These are phyloP conservation scores for Musa itinerans DNA, from an alignment of 176 grass and related monocot species.

Conservation along the genomic window DNA sequence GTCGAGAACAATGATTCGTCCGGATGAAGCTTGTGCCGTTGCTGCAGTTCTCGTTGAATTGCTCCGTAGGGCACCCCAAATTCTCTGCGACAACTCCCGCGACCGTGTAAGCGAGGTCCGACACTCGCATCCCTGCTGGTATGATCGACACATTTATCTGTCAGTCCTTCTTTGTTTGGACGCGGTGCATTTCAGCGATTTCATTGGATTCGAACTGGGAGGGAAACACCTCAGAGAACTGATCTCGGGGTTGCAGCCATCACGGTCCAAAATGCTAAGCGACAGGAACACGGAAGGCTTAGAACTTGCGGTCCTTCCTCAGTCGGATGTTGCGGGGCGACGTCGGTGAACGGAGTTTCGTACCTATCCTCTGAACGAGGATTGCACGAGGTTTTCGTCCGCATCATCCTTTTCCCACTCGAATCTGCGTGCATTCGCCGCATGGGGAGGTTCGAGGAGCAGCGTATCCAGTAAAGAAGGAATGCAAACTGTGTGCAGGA, in stretches of 20 bases:
- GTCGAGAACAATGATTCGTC: conserved; percentile 33
- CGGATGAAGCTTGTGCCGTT: conserved; percentile 59
- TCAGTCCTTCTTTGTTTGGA: conserved; percentile 26
- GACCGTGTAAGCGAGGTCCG: no score
- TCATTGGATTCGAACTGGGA: not conserved
- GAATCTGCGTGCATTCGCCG: no score
- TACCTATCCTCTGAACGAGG: no score
- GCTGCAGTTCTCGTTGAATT: conserved; percentile 55
- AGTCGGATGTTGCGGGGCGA: no score
- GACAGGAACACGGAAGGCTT: conserved; percentile 70
- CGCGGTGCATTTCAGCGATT: conserved; percentile 13
- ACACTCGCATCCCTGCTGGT: no score
- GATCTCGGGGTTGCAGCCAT: conserved; percentile 46
- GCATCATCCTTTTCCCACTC: no score
- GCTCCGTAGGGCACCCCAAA: conserved; percentile 18
- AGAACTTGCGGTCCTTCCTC: no score
- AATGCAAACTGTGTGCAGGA: no score
- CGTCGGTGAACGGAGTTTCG: no score
- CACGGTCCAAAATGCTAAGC: conserved; percentile 33
- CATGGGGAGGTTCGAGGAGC: no score
- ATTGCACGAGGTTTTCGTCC: no score
- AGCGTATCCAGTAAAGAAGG: no score
- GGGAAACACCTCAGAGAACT: conserved; percentile 35
- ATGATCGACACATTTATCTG: not conserved
- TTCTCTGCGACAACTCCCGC: conserved; percentile 10